Base-by-base conservation (phyloP, 495 filamentous ascomycete species). In the Talaromyces thailandensis region DNA sequence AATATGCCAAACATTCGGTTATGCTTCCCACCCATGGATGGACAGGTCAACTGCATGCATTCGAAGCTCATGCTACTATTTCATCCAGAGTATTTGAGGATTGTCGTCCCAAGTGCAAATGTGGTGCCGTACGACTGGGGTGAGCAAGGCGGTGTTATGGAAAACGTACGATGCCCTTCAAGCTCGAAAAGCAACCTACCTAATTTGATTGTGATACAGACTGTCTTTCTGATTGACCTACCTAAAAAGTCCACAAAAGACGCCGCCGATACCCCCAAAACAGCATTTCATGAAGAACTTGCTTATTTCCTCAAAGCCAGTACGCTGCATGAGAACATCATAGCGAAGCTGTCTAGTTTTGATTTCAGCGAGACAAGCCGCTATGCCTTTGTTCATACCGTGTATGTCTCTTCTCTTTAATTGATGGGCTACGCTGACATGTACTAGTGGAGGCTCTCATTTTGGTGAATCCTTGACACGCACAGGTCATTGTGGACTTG, bases 21-120 rank as follows among this genome's bases (percentile, higher is more conserved):
- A 35, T 93, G 89, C 66, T 96, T 96, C 62, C 94, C 94, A 6
- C 83, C 80, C 55, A 90, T 90, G 85, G 75, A 81, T 6, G 82
- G 82, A 0, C 79, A 85, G 56, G 72, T 85, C 1, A 81, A 79
- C 53, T 84, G 79, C 65, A 96, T 96, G 92, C 92, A 96, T 67
- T 94, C 90, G 5, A 96, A 96, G 66, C 73, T 96, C 12, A 89
- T 91, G 81, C 77, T 96, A 0, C 79, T 96, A 0, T 92, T 90
- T 65, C 86, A 91, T 64, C 76, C 79, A 0, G 67, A 63, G 0
- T 84, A 92, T 67, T 68, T 96, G 2, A 81, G 92, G 0, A 80
- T 96, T 9, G 92, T 82, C 0, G 81, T 96, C 0, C 92, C 92
- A 0, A 92, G 83, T 8, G 92, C 89, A 0, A 96, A 96, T 63